Conservation (phyloP, 805 yeast species). For the Wickerhamiella lipophila region DNA sequence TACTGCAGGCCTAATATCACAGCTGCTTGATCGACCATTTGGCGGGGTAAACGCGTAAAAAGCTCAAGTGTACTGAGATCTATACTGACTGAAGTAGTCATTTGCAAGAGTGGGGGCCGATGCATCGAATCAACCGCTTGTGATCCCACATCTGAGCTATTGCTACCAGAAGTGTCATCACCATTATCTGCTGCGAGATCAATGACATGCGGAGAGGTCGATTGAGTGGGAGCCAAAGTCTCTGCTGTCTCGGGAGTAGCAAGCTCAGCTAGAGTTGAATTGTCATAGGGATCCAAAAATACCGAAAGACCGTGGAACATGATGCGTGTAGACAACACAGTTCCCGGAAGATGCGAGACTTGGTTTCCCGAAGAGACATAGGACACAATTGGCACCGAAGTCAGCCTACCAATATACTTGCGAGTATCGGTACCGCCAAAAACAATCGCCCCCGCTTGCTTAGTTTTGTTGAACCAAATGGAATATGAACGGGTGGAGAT, state of each 20-base stretch:
- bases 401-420: constrained; percentile 33
- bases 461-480: constrained; percentile 4
- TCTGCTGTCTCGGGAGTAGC: not conserved
- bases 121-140: not conserved
- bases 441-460: not conserved
- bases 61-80: constrained; percentile 10
- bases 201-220: not conserved
- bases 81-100: constrained; percentile 2
- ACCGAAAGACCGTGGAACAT: constrained; percentile 10
- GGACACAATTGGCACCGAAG: constrained; percentile 20
- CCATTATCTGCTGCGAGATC: not conserved
- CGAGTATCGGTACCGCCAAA: constrained; percentile 44
- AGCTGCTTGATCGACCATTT: constrained; percentile 4
- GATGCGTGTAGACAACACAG: constrained; percentile 7
- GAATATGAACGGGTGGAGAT: constrained; percentile 4
- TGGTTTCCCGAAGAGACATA: constrained; percentile 8
- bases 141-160: not conserved
- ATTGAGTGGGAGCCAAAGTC: not conserved
- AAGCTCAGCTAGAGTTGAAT: not conserved
- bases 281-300: not conserved
- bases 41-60: constrained; percentile 6
- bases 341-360: constrained; percentile 9
- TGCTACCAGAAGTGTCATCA: not conserved
- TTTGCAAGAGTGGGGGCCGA: not conserved
- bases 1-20: not conserved